These are phyloP conservation scores for Setomelanomma holmii DNA, from an alignment of 2,329 filamentous ascomycete species.

Conservation along the genomic window DNA sequence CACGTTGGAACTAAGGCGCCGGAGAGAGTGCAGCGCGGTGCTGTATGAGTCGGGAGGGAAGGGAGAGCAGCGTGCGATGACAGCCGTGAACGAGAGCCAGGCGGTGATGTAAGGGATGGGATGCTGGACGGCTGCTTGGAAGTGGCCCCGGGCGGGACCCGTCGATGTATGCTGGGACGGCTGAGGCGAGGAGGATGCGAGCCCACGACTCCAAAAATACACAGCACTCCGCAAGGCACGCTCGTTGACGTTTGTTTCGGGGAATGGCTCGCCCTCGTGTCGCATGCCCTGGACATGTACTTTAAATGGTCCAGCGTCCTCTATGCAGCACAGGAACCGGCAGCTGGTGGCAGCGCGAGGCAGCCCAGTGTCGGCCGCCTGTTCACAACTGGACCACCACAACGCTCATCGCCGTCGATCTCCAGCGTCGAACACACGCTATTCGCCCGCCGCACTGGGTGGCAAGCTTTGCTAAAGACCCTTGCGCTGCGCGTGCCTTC, in stretches of 20 bases:
- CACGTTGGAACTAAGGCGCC: too few relatives aligned
- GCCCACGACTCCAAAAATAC: slow-evolving; percentile 7
- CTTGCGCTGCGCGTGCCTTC: background rate
- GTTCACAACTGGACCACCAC: background rate
- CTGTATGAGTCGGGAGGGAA: slow-evolving; percentile 1
- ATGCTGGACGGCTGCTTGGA: slow-evolving; percentile 1
- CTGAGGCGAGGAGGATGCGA: background rate
- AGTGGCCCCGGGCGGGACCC: background rate
- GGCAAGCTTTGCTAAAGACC: slow-evolving; percentile 2
- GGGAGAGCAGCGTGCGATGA: too few relatives aligned
- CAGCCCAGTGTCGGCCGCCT: background rate
- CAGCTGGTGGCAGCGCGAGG: background rate
- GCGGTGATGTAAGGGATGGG: slow-evolving; percentile 7
- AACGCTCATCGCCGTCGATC: background rate
- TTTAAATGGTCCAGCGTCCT: background rate
- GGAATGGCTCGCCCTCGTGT: background rate
- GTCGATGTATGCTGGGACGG: background rate
- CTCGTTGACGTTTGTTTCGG: background rate
- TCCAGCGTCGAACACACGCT: background rate
- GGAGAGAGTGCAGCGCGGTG: too few relatives aligned
- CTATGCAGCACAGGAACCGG: background rate
- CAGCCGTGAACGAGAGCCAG: background rate
- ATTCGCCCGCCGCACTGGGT: slow-evolving; percentile 4
- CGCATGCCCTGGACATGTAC: background rate
- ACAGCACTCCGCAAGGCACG: background rate